phyloP scores from a whole-genome alignment of 148 eudicot species.

The Vaccinium vitisidaea region DNA sequence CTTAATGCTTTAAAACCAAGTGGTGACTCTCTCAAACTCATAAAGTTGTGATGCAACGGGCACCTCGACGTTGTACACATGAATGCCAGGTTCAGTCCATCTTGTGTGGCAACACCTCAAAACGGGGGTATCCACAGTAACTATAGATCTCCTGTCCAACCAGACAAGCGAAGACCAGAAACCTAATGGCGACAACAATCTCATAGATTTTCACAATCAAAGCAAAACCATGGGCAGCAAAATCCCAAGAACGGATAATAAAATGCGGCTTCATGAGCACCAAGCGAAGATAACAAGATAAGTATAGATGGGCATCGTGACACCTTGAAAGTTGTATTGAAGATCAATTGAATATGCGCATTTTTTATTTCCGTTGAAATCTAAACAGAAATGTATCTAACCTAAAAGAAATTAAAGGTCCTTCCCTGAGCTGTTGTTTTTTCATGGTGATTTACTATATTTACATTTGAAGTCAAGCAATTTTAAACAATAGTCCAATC shows the following conservation, averaged over 20 bases:
- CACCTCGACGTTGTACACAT: too few relatives aligned
- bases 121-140: too few relatives aligned
- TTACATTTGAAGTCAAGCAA: slow-evolving; percentile 6
- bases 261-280: not conserved
- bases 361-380: slow-evolving; percentile 2
- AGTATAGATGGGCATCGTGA: not conserved
- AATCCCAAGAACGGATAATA: not conserved
- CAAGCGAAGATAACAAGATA: not conserved
- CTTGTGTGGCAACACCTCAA: too few relatives aligned
- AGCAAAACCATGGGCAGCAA: not conserved
- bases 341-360: not conserved
- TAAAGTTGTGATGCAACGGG: too few relatives aligned
- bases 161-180: slow-evolving; percentile 7
- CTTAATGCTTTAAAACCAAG: too few relatives aligned
- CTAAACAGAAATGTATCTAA: slow-evolving; percentile 22
- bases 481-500: slow-evolving; percentile 52
- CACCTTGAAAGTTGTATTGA: not conserved
- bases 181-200: not conserved
- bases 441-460: slow-evolving; percentile 25
- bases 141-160: not conserved
- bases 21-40: too few relatives aligned
- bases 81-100: too few relatives aligned
- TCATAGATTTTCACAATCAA: not conserved
- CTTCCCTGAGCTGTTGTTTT: not conserved
- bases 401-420: not conserved